Evolutionary conservation across 2,329 filamentous ascomycete genomes (phyloP).

Genomic region (Zymoseptoria brevis): DNA sequence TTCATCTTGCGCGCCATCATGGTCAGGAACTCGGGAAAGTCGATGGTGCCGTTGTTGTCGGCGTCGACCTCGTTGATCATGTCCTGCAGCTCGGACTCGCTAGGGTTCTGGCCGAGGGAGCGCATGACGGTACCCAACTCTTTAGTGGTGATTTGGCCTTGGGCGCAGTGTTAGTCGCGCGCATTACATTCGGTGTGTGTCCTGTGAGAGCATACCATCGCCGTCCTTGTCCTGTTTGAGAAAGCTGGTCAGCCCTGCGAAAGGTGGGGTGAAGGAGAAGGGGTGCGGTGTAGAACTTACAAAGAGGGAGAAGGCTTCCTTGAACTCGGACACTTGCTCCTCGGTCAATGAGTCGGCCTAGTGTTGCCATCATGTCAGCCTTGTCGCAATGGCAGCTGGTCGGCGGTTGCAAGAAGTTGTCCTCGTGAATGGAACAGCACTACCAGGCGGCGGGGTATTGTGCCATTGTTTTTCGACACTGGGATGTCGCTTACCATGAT

Average conservation of each 20-base stretch:
- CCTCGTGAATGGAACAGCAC: slow-evolving; percentile 3
- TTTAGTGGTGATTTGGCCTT: slow-evolving; percentile 56
- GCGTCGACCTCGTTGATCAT: slow-evolving; percentile 61
- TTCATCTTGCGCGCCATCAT: slow-evolving; percentile 59
- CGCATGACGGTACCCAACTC: slow-evolving; percentile 58
- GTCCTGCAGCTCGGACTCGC: slow-evolving; percentile 55
- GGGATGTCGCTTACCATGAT: background rate
- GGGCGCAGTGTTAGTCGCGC: slow-evolving; percentile 2
- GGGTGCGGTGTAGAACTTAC: slow-evolving; percentile 54
- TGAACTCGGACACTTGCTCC: slow-evolving; percentile 99
- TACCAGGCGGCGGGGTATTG: slow-evolving; percentile 17
- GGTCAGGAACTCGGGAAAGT: slow-evolving; percentile 58
- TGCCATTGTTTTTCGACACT: background rate
- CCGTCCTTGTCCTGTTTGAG: slow-evolving; percentile 48
- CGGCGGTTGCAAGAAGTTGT: background rate
- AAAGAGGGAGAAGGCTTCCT: slow-evolving; percentile 99
- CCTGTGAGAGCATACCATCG: slow-evolving; percentile 41
- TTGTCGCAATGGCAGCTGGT: slow-evolving; percentile 1
- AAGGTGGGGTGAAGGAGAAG: slow-evolving; percentile 1
- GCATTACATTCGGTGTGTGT: background rate
- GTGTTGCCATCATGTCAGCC: slow-evolving; percentile 9
- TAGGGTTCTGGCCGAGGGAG: slow-evolving; percentile 55
- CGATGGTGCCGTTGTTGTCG: slow-evolving; percentile 58
- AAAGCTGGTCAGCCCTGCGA: slow-evolving; percentile 15
- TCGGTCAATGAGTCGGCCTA: slow-evolving; percentile 98